Base-by-base conservation (phyloP, 164 flowering plant genomes). In the Sedum album region DNA sequence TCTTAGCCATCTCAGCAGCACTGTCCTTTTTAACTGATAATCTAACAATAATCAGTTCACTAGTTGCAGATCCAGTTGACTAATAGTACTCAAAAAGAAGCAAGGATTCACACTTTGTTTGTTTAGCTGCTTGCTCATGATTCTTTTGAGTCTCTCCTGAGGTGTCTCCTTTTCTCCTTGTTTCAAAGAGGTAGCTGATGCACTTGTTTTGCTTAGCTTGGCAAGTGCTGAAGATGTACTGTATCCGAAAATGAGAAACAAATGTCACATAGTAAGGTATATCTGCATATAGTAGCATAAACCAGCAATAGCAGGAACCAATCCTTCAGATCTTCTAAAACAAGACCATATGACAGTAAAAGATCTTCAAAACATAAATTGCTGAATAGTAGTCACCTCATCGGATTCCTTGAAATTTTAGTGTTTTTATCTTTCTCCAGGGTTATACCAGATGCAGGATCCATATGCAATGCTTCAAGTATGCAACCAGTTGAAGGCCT, bases 391-490 rank as follows among this genome's bases (percentile, higher is more conserved):
- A 60, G 31, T 68, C 80, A 93, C 98, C 96, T 88, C 31, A 69
- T 80, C 60, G 87, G 70, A 70, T 90, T 80, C 75, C 89, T 94
- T 53, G 73, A 18, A 66, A 73, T 71, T 78, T 84, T 89, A 30
- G 64, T 64, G 66, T 74, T 81, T 79, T 84, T 91, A 66, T 90
- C 99, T 71, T 84, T 85, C 31, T 87, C 96, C 74, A 83, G 80
- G 20, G 91, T 77, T 31, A 87, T 88, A 77, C 89, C 96, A 72
- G 97, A 90, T 66, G 99, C 99, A 74, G 99, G 99, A 82, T 94
- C 99, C 69, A 82, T 77, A 85, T 91, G 96, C 72, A 94, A 72
- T n/a, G 99, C 99, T 81, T 94, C 99, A 73, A 94, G 96, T 72
- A 94, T 94, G 65, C 63, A 80, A 84, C 91, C 90, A 75, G 89